Evolutionary conservation across 2,329 filamentous ascomycete genomes (phyloP).

Genomic region (Fusarium dlaminii): DNA sequence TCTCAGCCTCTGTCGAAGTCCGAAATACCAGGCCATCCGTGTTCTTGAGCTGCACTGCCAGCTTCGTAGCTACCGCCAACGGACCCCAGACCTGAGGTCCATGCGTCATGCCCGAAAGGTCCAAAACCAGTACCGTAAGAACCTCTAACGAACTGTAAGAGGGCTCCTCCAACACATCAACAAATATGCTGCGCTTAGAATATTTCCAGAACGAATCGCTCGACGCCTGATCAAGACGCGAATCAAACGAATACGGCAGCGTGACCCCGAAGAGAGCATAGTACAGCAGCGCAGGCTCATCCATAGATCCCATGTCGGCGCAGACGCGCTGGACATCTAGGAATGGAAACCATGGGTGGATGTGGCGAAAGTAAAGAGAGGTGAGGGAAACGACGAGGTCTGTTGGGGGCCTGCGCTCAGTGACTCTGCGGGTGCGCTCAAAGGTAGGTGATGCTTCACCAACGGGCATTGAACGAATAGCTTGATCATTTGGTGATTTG

Average conservation of each 20-base stretch:
- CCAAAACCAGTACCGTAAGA: background rate
- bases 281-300: background rate
- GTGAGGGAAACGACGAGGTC: background rate
- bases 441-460: background rate
- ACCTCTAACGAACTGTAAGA: background rate
- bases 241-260: background rate
- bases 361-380: background rate
- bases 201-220: constrained; percentile 4
- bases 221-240: background rate
- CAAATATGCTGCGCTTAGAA: background rate
- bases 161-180: background rate
- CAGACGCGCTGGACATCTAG: background rate
- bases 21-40: background rate
- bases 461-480: background rate
- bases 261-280: background rate
- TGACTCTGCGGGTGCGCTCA: background rate
- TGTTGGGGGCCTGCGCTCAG: background rate
- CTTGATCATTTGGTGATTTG: background rate
- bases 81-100: background rate
- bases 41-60: background rate
- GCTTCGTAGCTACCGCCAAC: background rate
- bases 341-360: background rate
- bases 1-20: background rate
- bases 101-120: background rate
- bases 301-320: background rate